Percentiles rank a stretch among this genome's conserved stretches.
These are phyloP conservation scores for Auricularia cornea DNA, from an alignment of 768 basidiomycete genomes.

Conservation along the genomic window DNA sequence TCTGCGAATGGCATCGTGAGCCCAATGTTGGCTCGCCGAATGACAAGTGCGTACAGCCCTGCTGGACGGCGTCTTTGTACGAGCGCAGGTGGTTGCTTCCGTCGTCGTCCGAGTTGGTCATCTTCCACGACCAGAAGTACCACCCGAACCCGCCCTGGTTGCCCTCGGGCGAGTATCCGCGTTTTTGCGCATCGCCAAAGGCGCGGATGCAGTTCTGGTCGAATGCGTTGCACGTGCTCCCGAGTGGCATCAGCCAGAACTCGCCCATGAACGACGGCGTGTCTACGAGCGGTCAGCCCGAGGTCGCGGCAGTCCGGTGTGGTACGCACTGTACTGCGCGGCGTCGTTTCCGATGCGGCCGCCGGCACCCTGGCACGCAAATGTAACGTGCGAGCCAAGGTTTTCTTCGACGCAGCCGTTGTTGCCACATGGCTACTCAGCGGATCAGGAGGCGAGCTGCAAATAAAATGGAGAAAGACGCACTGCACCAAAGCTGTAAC, in stretches of 20 bases:
- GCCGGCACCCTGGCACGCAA: neutral
- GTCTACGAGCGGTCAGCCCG: neutral
- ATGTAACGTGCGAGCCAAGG: neutral
- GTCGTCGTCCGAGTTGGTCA: neutral
- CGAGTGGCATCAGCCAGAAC: neutral
- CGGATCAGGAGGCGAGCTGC: too few species aligned
- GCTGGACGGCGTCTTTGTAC: conserved; percentile 1
- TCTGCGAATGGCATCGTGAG: too few species aligned
- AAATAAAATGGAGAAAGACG: too few species aligned
- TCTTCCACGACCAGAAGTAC: conserved; percentile 3
- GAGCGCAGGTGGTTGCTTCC: neutral
- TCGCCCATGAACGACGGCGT: conserved; percentile 1
- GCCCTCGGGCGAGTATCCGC: neutral
- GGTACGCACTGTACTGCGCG: neutral
- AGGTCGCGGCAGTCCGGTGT: neutral
- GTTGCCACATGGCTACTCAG: neutral
- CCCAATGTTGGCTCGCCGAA: too few species aligned
- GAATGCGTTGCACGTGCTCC: conserved; percentile 1
- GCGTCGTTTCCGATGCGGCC: neutral
- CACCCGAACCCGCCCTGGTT: neutral
- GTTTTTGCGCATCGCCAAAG: neutral
- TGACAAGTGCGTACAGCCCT: neutral
- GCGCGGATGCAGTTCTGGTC: neutral
- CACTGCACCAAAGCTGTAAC: neutral
- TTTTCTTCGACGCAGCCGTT: conserved; percentile 1